These are phyloP conservation scores for Raphanus hybrid DNA, from an alignment of 441 rosid genomes.

Conservation along the genomic window DNA sequence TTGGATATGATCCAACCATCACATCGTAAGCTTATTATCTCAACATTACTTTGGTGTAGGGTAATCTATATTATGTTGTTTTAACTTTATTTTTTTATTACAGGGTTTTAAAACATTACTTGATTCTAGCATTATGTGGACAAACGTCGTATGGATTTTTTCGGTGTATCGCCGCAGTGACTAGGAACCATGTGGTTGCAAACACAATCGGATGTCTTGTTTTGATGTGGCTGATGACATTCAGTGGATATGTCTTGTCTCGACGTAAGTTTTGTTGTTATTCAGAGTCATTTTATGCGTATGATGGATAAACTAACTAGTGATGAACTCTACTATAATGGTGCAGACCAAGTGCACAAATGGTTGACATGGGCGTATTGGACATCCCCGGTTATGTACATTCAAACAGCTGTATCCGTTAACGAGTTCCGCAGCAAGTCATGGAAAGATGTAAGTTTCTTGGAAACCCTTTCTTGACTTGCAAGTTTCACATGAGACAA, in stretches of 20 bases:
- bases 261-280: constrained; percentile 42
- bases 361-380: constrained; percentile 89
- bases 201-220: constrained; percentile 58
- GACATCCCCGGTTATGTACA: constrained; percentile 81
- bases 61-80: neutral
- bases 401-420: constrained; percentile 67
- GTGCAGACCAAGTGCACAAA: constrained; percentile 54
- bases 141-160: constrained; percentile 65
- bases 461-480: constrained; percentile 8
- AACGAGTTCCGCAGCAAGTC: constrained; percentile 74
- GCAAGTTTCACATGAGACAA: neutral
- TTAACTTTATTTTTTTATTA: neutral
- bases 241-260: constrained; percentile 61
- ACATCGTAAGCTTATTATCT: constrained; percentile 50
- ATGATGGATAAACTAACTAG: neutral
- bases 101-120: constrained; percentile 57
- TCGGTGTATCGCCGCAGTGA: constrained; percentile 57
- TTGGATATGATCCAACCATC: constrained; percentile 64
- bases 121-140: constrained; percentile 48
- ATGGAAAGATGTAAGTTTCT: constrained; percentile 65
- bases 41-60: neutral
- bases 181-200: constrained; percentile 57
- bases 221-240: constrained; percentile 46
- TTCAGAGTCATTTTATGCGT: neutral
- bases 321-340: constrained; percentile 18